Base-by-base conservation (phyloP, 306 rosid genomes). In the Medicago lupulina region DNA sequence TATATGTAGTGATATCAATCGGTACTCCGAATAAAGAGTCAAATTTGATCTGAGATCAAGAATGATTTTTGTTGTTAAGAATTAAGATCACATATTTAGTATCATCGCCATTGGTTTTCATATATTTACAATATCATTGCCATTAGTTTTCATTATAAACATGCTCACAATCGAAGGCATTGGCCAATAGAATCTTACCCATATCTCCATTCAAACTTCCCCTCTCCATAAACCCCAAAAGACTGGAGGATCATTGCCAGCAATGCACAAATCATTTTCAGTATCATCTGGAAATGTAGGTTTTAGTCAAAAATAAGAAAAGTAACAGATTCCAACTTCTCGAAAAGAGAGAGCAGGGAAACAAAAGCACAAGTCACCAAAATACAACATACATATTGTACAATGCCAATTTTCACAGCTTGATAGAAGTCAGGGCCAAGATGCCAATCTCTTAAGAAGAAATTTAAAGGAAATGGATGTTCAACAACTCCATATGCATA, bases 381-480 rank as follows among this genome's bases (percentile, higher is more conserved):
- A 71, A 75, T 49, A 76, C 75, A 89, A 85, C 98, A 73, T 89
- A 96, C 99, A 89, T 96, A 96, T 86, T 96, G 99, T 71, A 96
- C 99, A 5, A 96, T 92, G 89, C 99, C 99, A 71, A 96, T 83
- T 90, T 96, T 96, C 90, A 96, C 99, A 39, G 97, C 89, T 83
- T 96, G 74, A 85, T 96, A 96, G 89, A 96, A 96, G 70, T 88
- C 87, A 18, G 90, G 80, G 54, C 99, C 99, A 84, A 96, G 98
- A 83, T 83, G 72, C 99, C 99, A 96, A 78, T 88, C 91, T 81
- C 92, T 83, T 78, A 96, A 41, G 60, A 85, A 61, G 57, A 87
- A 92, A 79, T 96, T 96, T 71, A 96, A 84, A 15, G 99, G 99
- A 76, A 96, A 96, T 44, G 99, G 97, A 84, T 96, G 99, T 83